A percentile compares a stretch with the other conserved stretches of the same genome.
Conservation (phyloP, 164 flowering plant genomes). For the Annona squamosa region DNA sequence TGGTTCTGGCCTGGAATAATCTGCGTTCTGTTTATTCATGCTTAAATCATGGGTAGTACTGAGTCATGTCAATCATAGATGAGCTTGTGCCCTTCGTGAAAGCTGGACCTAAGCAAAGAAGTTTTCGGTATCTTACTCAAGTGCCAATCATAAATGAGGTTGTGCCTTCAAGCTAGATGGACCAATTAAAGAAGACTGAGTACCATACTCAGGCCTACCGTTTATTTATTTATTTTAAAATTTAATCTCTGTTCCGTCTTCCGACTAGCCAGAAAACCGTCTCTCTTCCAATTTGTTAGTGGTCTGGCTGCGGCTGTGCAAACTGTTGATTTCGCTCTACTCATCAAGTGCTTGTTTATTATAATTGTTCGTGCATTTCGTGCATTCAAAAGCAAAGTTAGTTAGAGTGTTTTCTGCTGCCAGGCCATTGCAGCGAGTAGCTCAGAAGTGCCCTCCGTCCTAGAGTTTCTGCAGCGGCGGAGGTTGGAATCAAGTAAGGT, state of each 20-base stretch:
- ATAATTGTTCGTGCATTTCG: not conserved
- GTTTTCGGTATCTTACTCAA: too few species aligned
- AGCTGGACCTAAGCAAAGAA: not conserved
- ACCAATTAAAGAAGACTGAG: too few species aligned
- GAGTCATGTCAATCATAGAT: not conserved
- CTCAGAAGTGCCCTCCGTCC: constrained; percentile 71
- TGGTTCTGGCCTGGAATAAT: not conserved
- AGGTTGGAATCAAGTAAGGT: constrained; percentile 76
- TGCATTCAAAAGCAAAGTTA: too few species aligned
- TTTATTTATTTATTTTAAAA: too few species aligned
- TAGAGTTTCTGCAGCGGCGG: constrained; percentile 89
- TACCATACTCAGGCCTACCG: not conserved
- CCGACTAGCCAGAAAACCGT: too few species aligned
- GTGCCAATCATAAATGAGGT: too few species aligned
- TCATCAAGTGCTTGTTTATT: not conserved
- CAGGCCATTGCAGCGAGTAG: constrained; percentile 96
- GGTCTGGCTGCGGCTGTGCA: not conserved
- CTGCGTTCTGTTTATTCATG: not conserved
- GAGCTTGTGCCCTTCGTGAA: not conserved
- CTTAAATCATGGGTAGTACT: not conserved
- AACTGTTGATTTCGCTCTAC: not conserved
- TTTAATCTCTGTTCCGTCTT: too few species aligned
- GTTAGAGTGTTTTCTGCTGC: constrained; percentile 6
- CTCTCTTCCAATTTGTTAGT: not conserved
- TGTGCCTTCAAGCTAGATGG: too few species aligned